Base-by-base conservation (phyloP, 495 filamentous ascomycete genomes). In the Neohortaea acidophila region DNA sequence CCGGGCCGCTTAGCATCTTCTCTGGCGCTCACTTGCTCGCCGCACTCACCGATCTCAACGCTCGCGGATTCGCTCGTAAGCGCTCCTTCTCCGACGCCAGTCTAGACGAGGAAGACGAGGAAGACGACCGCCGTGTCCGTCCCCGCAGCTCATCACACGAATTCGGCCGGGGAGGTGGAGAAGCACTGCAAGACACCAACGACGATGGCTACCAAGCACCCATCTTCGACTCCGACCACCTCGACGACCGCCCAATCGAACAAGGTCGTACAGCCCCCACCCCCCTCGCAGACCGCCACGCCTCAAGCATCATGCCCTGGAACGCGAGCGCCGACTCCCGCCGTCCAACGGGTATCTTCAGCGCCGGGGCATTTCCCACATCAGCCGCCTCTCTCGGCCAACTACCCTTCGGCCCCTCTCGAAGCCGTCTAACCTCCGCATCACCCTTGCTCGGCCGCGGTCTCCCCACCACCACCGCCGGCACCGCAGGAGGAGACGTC, bases 221-320 rank as follows among this genome's bases (percentile, higher is more conserved):
- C 36, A 63, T 52, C n/a, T 55, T 59, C 38, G 43, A 55, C 24
- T 49, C 44, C 11, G 32, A 49, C 2, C 35, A 38, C 10, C 55
- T 39, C 31, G 55, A 64, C 17, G 49, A 39, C 15, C 39, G 68
- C 54, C 67, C 65, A 15, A 54, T 75, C 21, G 78, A 83, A 56
- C 52, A 76, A 20, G 73, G 68, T 4, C 71, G 77, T 35, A 66
- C 75, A 18, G 75, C 70, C 4, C 64, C 65, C 1, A 59, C 65
- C 0, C 62, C 65, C 13, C 63, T 78, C 2, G 57, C 63, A n/a
- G 72, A 78, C 40, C 65, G 72, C 29, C 51, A 54, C 12, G 59
- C 60, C 27, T 72, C 72, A 9, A 70, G 67, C 1, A 66, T 68
- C 23, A 72, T 81, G 67, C 78, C 78, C 28, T 83, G 78, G 78